These are phyloP conservation scores for Urochloa ruziziensis DNA, from an alignment of 176 grass and related monocot genomes.

Conservation along the genomic window DNA sequence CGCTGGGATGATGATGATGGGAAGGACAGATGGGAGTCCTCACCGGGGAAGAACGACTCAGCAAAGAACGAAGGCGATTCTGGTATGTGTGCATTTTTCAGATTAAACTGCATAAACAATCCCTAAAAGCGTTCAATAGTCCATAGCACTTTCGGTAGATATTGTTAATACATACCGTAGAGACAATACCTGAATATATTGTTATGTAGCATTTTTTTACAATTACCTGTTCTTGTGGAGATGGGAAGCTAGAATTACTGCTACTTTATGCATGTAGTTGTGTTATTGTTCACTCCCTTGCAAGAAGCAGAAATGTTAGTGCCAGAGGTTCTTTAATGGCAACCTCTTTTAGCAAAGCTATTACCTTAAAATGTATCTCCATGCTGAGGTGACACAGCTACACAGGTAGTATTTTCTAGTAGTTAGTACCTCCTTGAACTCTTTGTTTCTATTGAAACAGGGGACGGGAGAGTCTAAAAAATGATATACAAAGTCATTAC, in stretches of 20 bases:
- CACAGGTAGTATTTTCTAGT: too few relatives aligned
- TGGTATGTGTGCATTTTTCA: slow-evolving; percentile 23
- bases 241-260: neutral
- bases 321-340: neutral
- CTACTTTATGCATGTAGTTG: neutral
- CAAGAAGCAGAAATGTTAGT: too few relatives aligned
- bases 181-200: too few relatives aligned
- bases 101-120: slow-evolving; percentile 14
- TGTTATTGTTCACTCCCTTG: too few relatives aligned
- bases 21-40: slow-evolving; percentile 62
- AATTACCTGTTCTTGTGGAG: neutral
- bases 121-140: too few relatives aligned
- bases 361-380: neutral
- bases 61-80: slow-evolving; percentile 26
- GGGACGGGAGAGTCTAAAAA: too few relatives aligned
- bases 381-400: neutral
- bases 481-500: too few relatives aligned
- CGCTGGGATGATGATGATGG: slow-evolving; percentile 90
- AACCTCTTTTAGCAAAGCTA: neutral
- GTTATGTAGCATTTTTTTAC: neutral
- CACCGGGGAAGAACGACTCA: slow-evolving; percentile 5
- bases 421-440: too few relatives aligned
- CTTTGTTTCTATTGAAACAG: too few relatives aligned
- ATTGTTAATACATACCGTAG: neutral
- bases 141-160: too few relatives aligned